Percentiles rank a stretch among this genome's conserved stretches.
phyloP scores from a whole-genome alignment of 208 protist species.

The Balamuthia mandrillaris region DNA sequence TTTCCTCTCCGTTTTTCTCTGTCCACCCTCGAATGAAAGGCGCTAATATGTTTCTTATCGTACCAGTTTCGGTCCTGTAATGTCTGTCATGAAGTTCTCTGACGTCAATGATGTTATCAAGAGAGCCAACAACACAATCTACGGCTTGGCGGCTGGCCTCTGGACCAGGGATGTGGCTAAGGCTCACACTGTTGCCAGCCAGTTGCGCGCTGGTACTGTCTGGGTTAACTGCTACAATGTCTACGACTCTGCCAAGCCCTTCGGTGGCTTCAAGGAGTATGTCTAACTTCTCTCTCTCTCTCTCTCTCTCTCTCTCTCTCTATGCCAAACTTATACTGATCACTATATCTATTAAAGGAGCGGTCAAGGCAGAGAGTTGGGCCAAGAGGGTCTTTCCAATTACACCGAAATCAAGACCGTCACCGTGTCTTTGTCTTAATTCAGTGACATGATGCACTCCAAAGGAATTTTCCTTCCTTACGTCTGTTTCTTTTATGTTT shows the following conservation, averaged over 20 bases:
- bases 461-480: no score
- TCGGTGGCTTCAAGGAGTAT: constrained; percentile 1
- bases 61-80: constrained; percentile 52
- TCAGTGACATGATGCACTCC: not conserved
- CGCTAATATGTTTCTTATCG: no score
- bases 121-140: constrained; percentile 35
- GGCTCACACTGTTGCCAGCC: not conserved
- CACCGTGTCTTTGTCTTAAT: not conserved
- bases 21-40: no score
- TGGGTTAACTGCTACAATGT: not conserved
- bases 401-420: constrained; percentile 8
- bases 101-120: constrained; percentile 35
- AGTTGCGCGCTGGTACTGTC: constrained; percentile 15
- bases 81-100: constrained; percentile 32
- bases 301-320: no score
- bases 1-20: no score
- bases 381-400: not conserved
- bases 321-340: no score
- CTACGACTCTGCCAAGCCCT: not conserved
- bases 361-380: not conserved
- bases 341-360: no score
- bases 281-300: no score
- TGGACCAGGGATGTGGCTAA: constrained; percentile 14
- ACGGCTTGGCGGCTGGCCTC: constrained; percentile 27
- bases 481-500: no score